Conservation (phyloP, 257 asterid species). For the Solanum verrucosum region DNA sequence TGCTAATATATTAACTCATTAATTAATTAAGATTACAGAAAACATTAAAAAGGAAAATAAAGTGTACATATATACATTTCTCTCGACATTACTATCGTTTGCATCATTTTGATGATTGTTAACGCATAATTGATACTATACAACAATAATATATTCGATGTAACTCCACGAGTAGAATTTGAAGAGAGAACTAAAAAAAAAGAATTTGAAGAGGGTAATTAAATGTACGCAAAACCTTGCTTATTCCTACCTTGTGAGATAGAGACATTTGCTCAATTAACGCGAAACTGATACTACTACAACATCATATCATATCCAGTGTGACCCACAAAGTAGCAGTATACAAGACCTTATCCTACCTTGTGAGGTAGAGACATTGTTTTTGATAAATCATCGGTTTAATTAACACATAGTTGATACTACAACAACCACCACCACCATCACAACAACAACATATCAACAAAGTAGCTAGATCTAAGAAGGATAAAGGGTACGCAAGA, state of each 20-base stretch:
- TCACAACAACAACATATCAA: background rate
- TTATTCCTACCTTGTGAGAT: background rate
- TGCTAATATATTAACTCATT: background rate
- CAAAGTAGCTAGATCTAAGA: background rate
- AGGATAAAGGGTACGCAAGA: too few relatives aligned
- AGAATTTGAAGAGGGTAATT: too few relatives aligned
- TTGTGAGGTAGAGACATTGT: background rate
- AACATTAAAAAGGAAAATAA: background rate
- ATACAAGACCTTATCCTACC: too few relatives aligned
- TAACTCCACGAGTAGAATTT: accelerated
- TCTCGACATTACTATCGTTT: background rate
- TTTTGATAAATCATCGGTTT: too few relatives aligned
- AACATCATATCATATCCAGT: background rate
- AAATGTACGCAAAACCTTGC: background rate
- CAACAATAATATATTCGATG: background rate
- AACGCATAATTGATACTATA: background rate
- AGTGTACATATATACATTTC: background rate
- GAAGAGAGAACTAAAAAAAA: too few relatives aligned
- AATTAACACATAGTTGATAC: background rate
- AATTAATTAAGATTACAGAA: background rate
- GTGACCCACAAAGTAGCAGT: background rate
- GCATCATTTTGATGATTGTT: background rate
- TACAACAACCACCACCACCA: too few relatives aligned
- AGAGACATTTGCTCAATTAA: background rate
- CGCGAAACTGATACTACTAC: background rate